Evolutionary conservation across 441 rosid genomes (phyloP), one percentile per base, ranked within the genome.

Genomic region (Metrosideros polymorpha): DNA sequence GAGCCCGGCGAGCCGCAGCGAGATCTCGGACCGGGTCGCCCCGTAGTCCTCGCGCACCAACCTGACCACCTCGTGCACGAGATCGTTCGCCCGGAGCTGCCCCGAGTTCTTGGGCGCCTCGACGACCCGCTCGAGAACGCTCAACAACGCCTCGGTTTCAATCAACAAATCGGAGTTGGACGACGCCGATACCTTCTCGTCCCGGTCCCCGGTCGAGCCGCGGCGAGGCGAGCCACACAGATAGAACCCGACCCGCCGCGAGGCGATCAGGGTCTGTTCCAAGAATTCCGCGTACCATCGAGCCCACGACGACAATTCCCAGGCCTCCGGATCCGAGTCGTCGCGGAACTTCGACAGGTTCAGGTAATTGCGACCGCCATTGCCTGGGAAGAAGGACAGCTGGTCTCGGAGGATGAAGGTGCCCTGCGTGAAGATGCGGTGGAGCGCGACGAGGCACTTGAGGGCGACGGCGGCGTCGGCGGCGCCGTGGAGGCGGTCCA

Each of bases 231-330:
- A 29, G 22, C 79, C 79, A 43, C 79, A 52, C 32, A 61, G 82
- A 49, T 63, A 52, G 85, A 63, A 83, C 25, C 84, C 88, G 13
- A 87, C 84, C 45, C 29, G 27, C 45, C 86, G 54, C 29, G 86
- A 76, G 76, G 79, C 50, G 52, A 87, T 76, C n/a, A 87, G 56
- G 79, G 54, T 84, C 53, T 87, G 86, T 55, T 87, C 88, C 82
- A 87, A 10, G 84, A 76, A 55, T 35, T 84, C 88, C 10, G 86
- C 88, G 61, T 87, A 87, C 88, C 88, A 87, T 25, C 88, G 84
- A 25, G 82, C 84, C 86, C 88, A 87, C 47, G 86, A 54, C 42
- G 88, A 84, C 45, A 84, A 59, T 63, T 87, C 88, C 84, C 84
- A 32, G 35, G 88, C 29, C 76, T 87, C 84, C 43, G 76, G 56